Percentiles rank a stretch among this genome's conserved stretches.
Conservation (phyloP, 768 basidiomycete species). For the Boletus reticuloceps region DNA sequence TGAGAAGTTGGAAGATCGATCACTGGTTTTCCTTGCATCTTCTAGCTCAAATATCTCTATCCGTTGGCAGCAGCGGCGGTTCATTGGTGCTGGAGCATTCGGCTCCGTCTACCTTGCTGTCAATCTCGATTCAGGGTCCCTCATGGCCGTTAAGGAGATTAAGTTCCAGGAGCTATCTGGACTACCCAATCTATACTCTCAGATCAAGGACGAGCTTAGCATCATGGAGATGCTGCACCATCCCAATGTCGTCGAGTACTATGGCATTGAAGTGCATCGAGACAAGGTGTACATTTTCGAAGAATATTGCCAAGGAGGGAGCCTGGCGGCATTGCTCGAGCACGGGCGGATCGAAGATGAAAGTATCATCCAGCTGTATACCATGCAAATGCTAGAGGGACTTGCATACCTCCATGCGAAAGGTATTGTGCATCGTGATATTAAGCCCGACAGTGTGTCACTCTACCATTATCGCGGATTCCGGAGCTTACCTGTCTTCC, state of each 20-base stretch:
- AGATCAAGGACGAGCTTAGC: conserved; percentile 92
- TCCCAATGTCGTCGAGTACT: conserved; percentile 97
- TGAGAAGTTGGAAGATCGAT: conserved; percentile 90
- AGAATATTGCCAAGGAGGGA: conserved; percentile 96
- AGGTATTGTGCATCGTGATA: conserved; percentile 92
- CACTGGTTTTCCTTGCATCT: conserved; percentile 90
- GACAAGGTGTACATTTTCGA: conserved; percentile 99
- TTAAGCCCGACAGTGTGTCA: conserved; percentile 95
- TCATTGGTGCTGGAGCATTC: conserved; percentile 98
- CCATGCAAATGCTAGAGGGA: conserved; percentile 95
- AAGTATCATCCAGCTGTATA: conserved; percentile 91
- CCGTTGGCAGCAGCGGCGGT: conserved; percentile 97
- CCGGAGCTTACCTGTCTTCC: conserved; percentile 12
- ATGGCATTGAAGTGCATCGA: conserved; percentile 97
- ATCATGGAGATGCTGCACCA: conserved; percentile 99
- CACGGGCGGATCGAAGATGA: conserved; percentile 97
- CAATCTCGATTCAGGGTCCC: conserved; percentile 90
- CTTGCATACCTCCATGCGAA: conserved; percentile 90
- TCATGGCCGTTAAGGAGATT: conserved; percentile 99
- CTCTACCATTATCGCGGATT: background rate
- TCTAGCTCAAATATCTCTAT: conserved; percentile 95
- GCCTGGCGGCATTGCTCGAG: conserved; percentile 82
- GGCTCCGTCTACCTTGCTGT: conserved; percentile 99
- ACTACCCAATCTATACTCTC: conserved; percentile 81
- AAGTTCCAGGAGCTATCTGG: conserved; percentile 93